Evolutionary conservation across 768 basidiomycete genomes (phyloP).

Genomic region (Filobasidium floriforme): DNA sequence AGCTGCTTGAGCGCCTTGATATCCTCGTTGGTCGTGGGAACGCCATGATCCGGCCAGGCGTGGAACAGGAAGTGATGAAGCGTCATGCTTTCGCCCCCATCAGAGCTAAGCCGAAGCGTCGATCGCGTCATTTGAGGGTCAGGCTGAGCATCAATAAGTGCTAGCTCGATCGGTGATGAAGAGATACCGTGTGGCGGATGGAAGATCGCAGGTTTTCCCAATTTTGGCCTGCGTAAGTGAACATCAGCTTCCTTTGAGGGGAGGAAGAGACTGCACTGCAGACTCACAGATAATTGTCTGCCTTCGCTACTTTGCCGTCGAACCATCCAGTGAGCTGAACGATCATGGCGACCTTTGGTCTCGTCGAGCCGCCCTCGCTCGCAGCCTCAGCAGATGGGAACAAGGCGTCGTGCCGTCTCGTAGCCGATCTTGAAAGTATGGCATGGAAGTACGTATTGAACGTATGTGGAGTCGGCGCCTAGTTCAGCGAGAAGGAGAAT

Average conservation of each 20-base stretch:
- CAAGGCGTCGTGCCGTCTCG: conserved; percentile 23
- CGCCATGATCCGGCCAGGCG: conserved; percentile 43
- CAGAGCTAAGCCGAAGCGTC: background rate
- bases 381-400: background rate
- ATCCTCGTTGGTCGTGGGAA: conserved; percentile 28
- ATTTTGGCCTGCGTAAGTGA: background rate
- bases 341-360: conserved; percentile 27
- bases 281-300: conserved; percentile 37
- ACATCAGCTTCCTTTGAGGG: too few relatives aligned
- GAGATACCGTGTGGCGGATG: background rate
- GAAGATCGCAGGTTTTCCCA: conserved; percentile 12
- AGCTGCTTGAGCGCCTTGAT: conserved; percentile 29
- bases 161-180: conserved; percentile 1
- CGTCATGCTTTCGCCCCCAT: background rate
- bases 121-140: background rate
- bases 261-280: too few relatives aligned
- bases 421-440: conserved; percentile 28
- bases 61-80: conserved; percentile 36
- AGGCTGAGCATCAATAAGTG: conserved; percentile 1
- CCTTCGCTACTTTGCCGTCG: conserved; percentile 39
- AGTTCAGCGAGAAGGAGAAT: too few relatives aligned
- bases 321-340: conserved; percentile 44
- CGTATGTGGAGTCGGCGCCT: conserved; percentile 42
- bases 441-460: conserved; percentile 37
- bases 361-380: conserved; percentile 16